Evolutionary conservation across 106 monocot species (phyloP), one percentile per base, ranked within the genome.

Genomic region (Dendrobium chrysotoxum): DNA sequence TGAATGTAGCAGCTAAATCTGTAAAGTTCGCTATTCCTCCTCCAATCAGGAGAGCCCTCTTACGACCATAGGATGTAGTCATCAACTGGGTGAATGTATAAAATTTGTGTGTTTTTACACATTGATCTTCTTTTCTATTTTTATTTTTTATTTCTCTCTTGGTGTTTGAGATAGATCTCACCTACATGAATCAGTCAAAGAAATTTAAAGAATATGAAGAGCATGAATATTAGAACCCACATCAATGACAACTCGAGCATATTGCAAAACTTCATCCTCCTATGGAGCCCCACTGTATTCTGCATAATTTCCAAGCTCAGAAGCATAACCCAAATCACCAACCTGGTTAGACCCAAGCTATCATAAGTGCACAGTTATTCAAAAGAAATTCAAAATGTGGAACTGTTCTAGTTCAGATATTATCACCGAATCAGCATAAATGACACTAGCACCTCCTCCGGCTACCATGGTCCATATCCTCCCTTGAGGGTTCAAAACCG

Each of bases 1-100:
- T 94, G 71, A 97, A 97, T 6, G 97, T 97, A 41, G 94, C 87
- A 80, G 92, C 97, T 64, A 94, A 94, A 85, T 97, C 94, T 39
- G 97, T 97, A 75, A 97, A 97, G 85, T 97, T 97, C n/a, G 94
- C 94, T 78, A 97, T 97, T 45, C 97, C 97, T 28, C 97, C 97
- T 53, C 97, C 97, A 76, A 97, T 92, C 21, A 97, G 87, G 78
- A 97, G 92, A 40, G 92, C 97, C 88, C 97, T 87, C 86, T 89
- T 97, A 12, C 85, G 86, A 23, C 97, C 97, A 91, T 67, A 67
- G 28, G 30, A 5, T 45, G 45, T 45, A 45, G 45, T 45, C 45
- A 45, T 45, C 45, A 10, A 45, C 0, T 45, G 45, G 45, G 45
- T 45, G 10, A 45, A 10, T 7, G 6, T 8, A 45, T 45, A 45